These are phyloP conservation scores for Monosporascus sp. DNA, from an alignment of 2,329 filamentous ascomycete species.

Conservation along the genomic window DNA sequence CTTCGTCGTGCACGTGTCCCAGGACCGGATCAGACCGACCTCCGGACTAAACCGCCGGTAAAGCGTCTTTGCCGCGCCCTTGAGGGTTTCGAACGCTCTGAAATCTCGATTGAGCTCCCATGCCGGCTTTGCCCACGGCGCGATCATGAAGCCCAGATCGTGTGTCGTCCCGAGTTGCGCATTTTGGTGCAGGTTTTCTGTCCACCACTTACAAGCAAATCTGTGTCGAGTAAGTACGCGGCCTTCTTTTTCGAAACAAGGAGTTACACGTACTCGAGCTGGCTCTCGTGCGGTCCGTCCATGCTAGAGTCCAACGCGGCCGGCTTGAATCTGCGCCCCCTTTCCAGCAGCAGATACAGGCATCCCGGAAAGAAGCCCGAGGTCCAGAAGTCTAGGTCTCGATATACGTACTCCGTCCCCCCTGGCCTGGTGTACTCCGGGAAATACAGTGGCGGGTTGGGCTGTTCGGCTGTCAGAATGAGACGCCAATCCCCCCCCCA, in stretches of 20 bases:
- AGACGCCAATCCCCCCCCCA: too few relatives aligned
- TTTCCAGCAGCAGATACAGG: conserved; percentile 36
- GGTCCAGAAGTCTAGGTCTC: conserved; percentile 40
- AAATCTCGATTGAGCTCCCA: conserved; percentile 36
- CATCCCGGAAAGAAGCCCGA: conserved; percentile 44
- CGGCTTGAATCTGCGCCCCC: conserved; percentile 22
- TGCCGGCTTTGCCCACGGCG: conserved; percentile 31
- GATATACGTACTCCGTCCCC: conserved; percentile 32
- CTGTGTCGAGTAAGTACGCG: conserved; percentile 1
- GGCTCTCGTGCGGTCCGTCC: conserved; percentile 16
- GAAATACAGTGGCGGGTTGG: conserved; percentile 17
- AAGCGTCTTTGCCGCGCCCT: conserved; percentile 31
- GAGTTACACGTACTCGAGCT: conserved; percentile 19
- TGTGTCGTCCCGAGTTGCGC: conserved; percentile 31
- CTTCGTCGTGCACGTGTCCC: conserved; percentile 39
- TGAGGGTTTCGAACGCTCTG: conserved; percentile 29
- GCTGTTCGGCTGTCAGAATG: neutral
- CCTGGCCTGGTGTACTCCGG: conserved; percentile 35
- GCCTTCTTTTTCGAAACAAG: neutral
- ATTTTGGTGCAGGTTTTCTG: conserved; percentile 30
- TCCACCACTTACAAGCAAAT: conserved; percentile 38
- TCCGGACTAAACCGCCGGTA: conserved; percentile 29
- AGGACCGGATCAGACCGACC: conserved; percentile 34
- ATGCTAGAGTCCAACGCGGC: neutral
- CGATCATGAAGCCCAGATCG: conserved; percentile 40